Percentiles rank a stretch among this genome's conserved stretches.
Conservation (phyloP, 495 filamentous ascomycete species). For the Neurospora sp. region DNA sequence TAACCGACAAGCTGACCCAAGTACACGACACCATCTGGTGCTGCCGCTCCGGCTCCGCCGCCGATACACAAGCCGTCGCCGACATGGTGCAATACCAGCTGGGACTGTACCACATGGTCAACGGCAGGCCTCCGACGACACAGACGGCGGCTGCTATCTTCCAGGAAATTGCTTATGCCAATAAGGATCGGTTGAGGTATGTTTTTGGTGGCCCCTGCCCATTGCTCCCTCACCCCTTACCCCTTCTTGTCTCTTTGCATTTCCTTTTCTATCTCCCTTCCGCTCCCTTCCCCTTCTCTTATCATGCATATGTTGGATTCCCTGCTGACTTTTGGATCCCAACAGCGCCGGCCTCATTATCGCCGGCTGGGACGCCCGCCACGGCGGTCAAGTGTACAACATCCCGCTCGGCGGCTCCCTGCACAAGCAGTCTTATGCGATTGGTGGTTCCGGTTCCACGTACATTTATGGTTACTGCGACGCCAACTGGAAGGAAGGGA, state of each 20-base stretch:
- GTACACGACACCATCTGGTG: conserved; percentile 99
- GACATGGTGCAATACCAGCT: conserved; percentile 97
- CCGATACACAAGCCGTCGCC: conserved; percentile 94
- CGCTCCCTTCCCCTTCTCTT: neutral
- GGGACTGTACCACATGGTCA: conserved; percentile 79
- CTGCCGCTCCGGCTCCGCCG: conserved; percentile 91
- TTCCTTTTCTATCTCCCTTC: neutral
- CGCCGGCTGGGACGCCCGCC: conserved; percentile 85
- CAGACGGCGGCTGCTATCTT: conserved; percentile 90
- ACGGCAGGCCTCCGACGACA: conserved; percentile 81
- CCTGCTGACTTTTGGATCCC: neutral
- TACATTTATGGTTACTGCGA: conserved; percentile 99
- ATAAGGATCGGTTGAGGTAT: conserved; percentile 85
- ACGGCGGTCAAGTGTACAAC: conserved; percentile 93
- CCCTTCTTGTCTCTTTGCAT: neutral
- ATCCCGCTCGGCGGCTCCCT: conserved; percentile 94
- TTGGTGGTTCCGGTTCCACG: conserved; percentile 93
- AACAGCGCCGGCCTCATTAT: conserved; percentile 91
- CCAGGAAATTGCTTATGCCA: conserved; percentile 93
- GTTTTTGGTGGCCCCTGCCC: conserved; percentile 1
- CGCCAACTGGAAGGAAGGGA: conserved; percentile 88
- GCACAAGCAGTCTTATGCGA: conserved; percentile 93
- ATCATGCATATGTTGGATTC: neutral
- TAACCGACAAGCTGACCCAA: conserved; percentile 97
- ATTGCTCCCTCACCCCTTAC: neutral